Base-by-base conservation (phyloP, 1,139 yeast species). In the Debaryomyces subglobosus region DNA sequence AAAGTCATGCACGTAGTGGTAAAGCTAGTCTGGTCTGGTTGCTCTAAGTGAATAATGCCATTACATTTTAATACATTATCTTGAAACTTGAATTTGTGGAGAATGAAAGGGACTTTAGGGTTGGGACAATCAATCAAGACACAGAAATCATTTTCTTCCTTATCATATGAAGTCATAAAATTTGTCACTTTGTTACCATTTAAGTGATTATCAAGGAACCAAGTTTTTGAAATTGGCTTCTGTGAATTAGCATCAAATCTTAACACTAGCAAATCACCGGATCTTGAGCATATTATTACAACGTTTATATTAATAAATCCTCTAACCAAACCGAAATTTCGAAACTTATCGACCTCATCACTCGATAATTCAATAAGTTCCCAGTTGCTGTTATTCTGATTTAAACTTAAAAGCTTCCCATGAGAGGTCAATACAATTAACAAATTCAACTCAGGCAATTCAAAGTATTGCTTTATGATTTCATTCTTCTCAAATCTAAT, bases 81-180 rank as follows among this genome's bases (percentile, higher is more conserved):
- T 0, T 51, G 51, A 1, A 51, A 25, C 18, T 67, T 59, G 40
- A 82, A 61, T 35, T 70, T 68, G 40, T 74, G 60, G n/a, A 85
- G 64, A n/a, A 77, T 53, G 35, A 86, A 74, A 1, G 83, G 81
- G 43, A 81, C 82, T 5, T 67, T 72, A 0, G 89, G 86, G 56
- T 86, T 84, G 37, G 95, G 91, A 10, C 90, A 81, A 53, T 86
- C 94, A 4, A 79, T 62, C 13, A 86, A 63, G 0, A 82, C 47
- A 39, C 73, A 72, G 27, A 67, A 60, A 9, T 58, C 53, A 5
- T 63, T 57, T 0, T 60, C 60, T 8, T 56, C 45, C 3, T 42
- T 20, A 35, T 60, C 59, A 12, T 53, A 49, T 33, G 68, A 59
- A 0, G 77, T 63, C 39, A 86, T 63, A 4, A 84, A 68, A 54